These are phyloP conservation scores for Tetrahymena malaccensis DNA, from an alignment of 73 alveolate species.

Conservation along the genomic window DNA sequence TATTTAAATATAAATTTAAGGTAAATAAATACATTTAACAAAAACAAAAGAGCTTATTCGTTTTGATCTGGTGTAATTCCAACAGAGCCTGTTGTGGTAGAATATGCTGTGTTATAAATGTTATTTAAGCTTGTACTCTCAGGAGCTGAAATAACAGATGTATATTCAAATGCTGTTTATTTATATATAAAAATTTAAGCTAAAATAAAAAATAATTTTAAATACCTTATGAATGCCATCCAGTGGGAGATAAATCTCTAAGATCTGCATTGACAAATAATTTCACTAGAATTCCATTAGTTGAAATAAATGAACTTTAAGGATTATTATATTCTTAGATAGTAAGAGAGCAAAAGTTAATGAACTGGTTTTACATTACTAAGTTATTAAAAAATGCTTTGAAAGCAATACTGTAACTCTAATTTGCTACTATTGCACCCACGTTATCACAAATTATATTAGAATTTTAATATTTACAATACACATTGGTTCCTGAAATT, in stretches of 20 bases:
- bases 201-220: neutral
- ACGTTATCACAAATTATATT: neutral
- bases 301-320: neutral
- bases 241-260: neutral
- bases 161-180: neutral
- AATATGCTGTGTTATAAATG: neutral
- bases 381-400: neutral
- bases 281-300: neutral
- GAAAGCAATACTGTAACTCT: neutral
- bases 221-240: neutral
- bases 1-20: no score
- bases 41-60: neutral
- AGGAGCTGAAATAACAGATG: neutral
- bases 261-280: neutral
- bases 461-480: neutral
- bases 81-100: neutral
- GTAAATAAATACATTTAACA: neutral
- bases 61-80: neutral
- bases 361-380: neutral
- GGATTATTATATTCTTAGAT: neutral
- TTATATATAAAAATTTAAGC: neutral
- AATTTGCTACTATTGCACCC: neutral
- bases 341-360: neutral
- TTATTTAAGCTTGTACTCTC: neutral
- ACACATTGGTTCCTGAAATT: neutral